These are phyloP conservation scores for Nepenthes mirabilis DNA, from an alignment of 148 eudicot species.

Conservation along the genomic window DNA sequence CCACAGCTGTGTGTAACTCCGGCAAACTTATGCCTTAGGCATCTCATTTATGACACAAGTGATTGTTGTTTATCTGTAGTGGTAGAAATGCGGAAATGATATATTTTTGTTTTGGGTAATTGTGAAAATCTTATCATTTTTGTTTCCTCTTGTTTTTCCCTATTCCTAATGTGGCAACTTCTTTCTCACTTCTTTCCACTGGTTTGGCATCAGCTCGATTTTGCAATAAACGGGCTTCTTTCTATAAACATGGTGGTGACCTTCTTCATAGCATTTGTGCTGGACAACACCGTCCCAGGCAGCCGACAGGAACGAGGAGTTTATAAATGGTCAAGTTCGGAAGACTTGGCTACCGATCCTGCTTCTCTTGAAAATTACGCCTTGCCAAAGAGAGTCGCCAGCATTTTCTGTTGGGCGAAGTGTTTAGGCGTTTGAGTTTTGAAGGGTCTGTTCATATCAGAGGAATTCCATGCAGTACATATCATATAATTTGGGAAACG, in stretches of 20 bases:
- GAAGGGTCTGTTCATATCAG: too few species aligned
- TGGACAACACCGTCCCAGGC: conserved; percentile 90
- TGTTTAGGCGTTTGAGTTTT: conserved; percentile 38
- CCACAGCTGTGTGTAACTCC: too few species aligned
- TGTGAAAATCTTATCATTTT: too few species aligned
- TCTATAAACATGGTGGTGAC: conserved; percentile 90
- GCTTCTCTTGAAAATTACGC: conserved; percentile 42
- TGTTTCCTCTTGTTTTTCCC: not conserved
- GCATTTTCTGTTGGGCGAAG: conserved; percentile 48
- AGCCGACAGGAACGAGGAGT: conserved; percentile 70
- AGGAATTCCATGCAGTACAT: too few species aligned
- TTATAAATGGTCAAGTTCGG: conserved; percentile 63
- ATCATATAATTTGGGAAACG: too few species aligned
- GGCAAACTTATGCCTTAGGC: too few species aligned
- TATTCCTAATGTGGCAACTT: not conserved
- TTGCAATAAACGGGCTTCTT: conserved; percentile 69
- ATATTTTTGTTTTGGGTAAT: too few species aligned
- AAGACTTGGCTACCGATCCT: conserved; percentile 44
- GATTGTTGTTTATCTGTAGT: too few species aligned
- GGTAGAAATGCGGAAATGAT: too few species aligned
- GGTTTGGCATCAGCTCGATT: conserved; percentile 50
- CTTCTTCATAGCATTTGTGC: conserved; percentile 61
- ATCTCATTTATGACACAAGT: not conserved
- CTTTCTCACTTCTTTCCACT: not conserved
- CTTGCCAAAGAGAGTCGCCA: conserved; percentile 42